Evolutionary conservation across 2,329 filamentous ascomycete species (phyloP).

Genomic region (Ophiostoma ulmi): DNA sequence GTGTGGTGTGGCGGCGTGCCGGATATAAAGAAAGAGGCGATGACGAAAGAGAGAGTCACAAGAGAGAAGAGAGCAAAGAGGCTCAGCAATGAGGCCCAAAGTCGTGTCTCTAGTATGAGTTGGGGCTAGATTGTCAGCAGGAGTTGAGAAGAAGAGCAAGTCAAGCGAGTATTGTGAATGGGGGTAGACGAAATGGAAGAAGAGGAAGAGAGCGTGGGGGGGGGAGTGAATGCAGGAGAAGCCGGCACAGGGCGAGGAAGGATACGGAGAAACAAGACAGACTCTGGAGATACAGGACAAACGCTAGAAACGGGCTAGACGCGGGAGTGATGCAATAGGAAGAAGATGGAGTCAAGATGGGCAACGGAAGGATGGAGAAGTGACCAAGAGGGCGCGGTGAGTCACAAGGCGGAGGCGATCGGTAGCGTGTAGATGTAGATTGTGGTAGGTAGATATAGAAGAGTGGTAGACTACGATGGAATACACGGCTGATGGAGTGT

Average conservation of each 20-base stretch:
- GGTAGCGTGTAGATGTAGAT: conserved; percentile 1
- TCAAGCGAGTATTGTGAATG: not conserved
- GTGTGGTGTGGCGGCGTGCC: conserved; percentile 12
- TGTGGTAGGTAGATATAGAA: not conserved
- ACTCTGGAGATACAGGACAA: not conserved
- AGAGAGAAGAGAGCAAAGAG: not conserved
- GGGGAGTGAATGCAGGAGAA: not conserved
- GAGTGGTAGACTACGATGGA: not conserved
- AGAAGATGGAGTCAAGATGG: not conserved
- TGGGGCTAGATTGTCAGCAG: conserved; percentile 3
- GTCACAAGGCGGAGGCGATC: conserved; percentile 4
- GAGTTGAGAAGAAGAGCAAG: not conserved
- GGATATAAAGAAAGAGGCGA: not conserved
- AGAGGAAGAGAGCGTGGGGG: not conserved
- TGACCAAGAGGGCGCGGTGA: conserved; percentile 2
- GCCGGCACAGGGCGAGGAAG: not conserved
- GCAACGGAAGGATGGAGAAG: conserved; percentile 11
- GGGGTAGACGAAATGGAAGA: not conserved
- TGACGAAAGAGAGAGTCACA: not conserved
- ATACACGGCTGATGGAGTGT: not conserved
- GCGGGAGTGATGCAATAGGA: conserved; percentile 5
- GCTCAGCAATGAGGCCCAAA: conserved; percentile 1
- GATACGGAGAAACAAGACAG: not conserved
- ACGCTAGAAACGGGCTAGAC: not conserved
- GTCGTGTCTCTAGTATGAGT: not conserved